These are phyloP conservation scores for Collybiopsis luxurians DNA, from an alignment of 768 basidiomycete species.

Conservation along the genomic window DNA sequence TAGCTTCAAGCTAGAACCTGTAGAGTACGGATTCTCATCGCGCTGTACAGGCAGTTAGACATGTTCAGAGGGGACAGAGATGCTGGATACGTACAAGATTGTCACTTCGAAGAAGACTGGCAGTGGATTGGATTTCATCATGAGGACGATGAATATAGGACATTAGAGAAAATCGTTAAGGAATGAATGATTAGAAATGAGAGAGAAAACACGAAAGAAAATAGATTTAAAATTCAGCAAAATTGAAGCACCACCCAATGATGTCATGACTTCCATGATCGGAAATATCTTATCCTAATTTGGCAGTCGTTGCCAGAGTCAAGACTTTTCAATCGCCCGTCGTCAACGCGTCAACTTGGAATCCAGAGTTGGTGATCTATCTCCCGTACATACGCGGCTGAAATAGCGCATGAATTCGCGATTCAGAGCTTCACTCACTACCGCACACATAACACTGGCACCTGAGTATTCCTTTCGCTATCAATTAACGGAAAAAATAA, in stretches of 20 bases:
- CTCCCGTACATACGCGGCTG: too few species aligned
- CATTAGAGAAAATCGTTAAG: slow-evolving; percentile 26
- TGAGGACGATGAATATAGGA: not conserved
- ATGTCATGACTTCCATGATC: not conserved
- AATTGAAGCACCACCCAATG: slow-evolving; percentile 7
- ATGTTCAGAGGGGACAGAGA: not conserved
- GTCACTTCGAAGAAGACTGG: not conserved
- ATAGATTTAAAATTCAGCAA: slow-evolving; percentile 13
- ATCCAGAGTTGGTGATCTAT: too few species aligned
- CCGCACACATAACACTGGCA: too few species aligned
- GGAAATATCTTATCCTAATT: not conserved
- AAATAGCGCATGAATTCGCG: too few species aligned
- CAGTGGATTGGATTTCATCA: not conserved
- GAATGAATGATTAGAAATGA: slow-evolving; percentile 15
- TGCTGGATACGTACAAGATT: not conserved
- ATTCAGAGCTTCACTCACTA: too few species aligned
- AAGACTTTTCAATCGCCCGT: too few species aligned
- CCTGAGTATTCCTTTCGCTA: too few species aligned
- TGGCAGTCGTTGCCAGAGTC: too few species aligned
- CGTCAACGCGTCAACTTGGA: too few species aligned
- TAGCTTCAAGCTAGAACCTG: slow-evolving; percentile 29
- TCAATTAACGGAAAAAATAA: too few species aligned
- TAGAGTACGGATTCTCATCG: slow-evolving; percentile 31
- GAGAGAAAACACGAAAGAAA: slow-evolving; percentile 14
- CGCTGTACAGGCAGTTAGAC: not conserved